Evolutionary conservation across 805 yeast species (phyloP), one percentile per base, ranked within the genome.

Genomic region (Barnettozyma californica): DNA sequence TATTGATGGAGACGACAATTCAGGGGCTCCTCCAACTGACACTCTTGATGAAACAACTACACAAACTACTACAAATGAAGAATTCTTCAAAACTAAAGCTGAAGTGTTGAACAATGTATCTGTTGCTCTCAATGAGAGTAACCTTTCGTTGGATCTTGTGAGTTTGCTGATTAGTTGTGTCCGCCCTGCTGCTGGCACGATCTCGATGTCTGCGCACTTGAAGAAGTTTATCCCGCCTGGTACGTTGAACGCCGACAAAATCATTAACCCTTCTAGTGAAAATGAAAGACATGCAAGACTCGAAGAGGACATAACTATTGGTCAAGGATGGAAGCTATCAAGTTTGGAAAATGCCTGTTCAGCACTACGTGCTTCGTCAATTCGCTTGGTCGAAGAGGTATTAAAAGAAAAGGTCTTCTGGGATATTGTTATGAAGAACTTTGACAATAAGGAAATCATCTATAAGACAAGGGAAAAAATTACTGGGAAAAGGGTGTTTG

Each of bases 191-290:
- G 85, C 92, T 1, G 96, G 95, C 2, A 77, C 85, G 31, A 74
- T 90, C 2, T 88, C 97, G 1, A 87, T 92, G 81, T 89, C 96
- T 1, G 89, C 95, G 0, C 90, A 80, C 62, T 68, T 90, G 53
- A 78, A 81, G 56, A 84, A 85, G 57, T 79, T 77, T 47, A 85
- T 84, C 0, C 87, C 94, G 2, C 68, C 84, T 10, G 95, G 92
- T 0, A 83, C 96, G 0, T 69, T 91, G 48, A 80, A 78, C 45
- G 69, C 70, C 38, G 76, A 71, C 47, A 56, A 53, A n/a, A 57
- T 71, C 2, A 41, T 48, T 6, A 61, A 51, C 9, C 56, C 52
- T 1, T 45, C 53, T 0, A 45, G 58, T 4, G 54, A 53, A 9
- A 49, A 49, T n/a, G 66, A 64, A 29, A 53, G 51, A 14, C 55